Conservation (phyloP, 495 filamentous ascomycete species). For the Aspergillus kassunensis region DNA sequence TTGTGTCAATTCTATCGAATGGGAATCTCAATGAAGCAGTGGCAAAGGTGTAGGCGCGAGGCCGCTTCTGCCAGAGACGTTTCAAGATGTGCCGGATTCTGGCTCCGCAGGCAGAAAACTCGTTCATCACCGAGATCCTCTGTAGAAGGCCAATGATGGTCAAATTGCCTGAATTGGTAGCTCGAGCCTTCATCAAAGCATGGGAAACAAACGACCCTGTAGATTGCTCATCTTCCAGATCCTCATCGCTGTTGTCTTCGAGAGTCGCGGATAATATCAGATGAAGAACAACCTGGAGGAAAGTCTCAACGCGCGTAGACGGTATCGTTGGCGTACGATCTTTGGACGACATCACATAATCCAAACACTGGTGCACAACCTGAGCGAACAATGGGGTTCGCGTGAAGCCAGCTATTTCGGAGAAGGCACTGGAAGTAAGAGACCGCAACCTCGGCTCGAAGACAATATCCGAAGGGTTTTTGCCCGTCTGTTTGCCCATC, state of each 20-base stretch:
- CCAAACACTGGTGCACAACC: slow-evolving; percentile 81
- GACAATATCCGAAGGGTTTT: slow-evolving; percentile 77
- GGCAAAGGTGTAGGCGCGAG: slow-evolving; percentile 61
- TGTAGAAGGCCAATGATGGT: slow-evolving; percentile 76
- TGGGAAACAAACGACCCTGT: slow-evolving; percentile 62
- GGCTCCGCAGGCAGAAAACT: slow-evolving; percentile 74
- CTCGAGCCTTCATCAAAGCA: slow-evolving; percentile 58
- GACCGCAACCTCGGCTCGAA: slow-evolving; percentile 83
- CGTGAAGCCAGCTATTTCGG: slow-evolving; percentile 71
- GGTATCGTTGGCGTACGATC: slow-evolving; percentile 67
- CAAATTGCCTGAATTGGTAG: slow-evolving; percentile 48
- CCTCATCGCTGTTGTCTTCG: slow-evolving; percentile 68
- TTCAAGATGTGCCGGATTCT: slow-evolving; percentile 85
- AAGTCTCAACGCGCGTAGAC: slow-evolving; percentile 78
- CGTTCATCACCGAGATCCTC: slow-evolving; percentile 65
- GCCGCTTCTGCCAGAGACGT: slow-evolving; percentile 78
- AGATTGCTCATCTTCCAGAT: slow-evolving; percentile 44
- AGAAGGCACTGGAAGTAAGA: slow-evolving; percentile 72
- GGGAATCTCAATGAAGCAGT: slow-evolving; percentile 46
- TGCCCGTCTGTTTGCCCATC: slow-evolving; percentile 84
- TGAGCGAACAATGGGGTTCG: slow-evolving; percentile 81
- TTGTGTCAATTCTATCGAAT: slow-evolving; percentile 53
- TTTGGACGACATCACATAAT: slow-evolving; percentile 66
- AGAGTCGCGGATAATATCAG: slow-evolving; percentile 75
- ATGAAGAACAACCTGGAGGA: slow-evolving; percentile 86